phyloP scores from a whole-genome alignment of 2,329 filamentous ascomycete genomes.

The Colletotrichum euphorbiae region DNA sequence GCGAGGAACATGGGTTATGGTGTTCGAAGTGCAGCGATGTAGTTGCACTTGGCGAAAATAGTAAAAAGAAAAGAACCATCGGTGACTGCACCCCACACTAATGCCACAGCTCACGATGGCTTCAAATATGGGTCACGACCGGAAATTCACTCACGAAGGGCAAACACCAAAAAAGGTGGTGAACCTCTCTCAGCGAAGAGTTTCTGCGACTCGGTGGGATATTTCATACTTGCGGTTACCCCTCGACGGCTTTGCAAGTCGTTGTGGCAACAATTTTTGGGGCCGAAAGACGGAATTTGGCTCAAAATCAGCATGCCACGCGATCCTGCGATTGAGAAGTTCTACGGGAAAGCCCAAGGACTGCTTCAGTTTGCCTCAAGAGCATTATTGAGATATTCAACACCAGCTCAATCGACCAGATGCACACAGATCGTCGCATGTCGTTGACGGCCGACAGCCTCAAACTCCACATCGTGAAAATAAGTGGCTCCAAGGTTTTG shows the following conservation, averaged over 20 bases:
- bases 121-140: constrained; percentile 28
- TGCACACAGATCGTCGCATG: background rate
- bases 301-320: too few relatives aligned
- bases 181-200: too few relatives aligned
- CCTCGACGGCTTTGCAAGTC: too few relatives aligned
- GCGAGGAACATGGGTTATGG: background rate
- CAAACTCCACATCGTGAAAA: constrained; percentile 7
- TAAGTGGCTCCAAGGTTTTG: background rate
- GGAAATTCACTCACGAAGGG: background rate
- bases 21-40: background rate
- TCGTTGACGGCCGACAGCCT: constrained; percentile 1
- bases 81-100: constrained; percentile 18
- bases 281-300: too few relatives aligned
- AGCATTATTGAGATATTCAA: too few relatives aligned
- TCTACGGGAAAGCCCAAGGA: too few relatives aligned
- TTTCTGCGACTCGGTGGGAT: too few relatives aligned
- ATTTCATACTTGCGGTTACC: too few relatives aligned
- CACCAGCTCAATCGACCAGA: too few relatives aligned
- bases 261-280: too few relatives aligned
- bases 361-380: too few relatives aligned
- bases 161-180: background rate
- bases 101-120: constrained; percentile 28
- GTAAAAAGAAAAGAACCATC: background rate
- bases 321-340: too few relatives aligned
- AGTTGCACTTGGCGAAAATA: background rate